Evolutionary conservation across 2,329 filamentous ascomycete genomes (phyloP).

Genomic region (Colletotrichum falcatum): DNA sequence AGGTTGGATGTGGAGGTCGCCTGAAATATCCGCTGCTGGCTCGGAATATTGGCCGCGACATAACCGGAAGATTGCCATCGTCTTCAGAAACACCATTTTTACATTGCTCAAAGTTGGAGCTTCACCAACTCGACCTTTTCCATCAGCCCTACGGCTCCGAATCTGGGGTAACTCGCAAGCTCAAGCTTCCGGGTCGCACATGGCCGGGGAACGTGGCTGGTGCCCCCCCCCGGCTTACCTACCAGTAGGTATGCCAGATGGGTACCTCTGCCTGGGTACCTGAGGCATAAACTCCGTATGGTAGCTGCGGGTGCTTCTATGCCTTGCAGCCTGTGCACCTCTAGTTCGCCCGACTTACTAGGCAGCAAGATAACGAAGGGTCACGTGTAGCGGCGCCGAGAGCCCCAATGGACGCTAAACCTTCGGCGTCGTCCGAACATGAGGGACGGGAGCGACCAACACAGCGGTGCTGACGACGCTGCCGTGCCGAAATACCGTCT

Average conservation of each 20-base stretch:
- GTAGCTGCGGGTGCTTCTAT: background rate
- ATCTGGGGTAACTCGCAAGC: slow-evolving; percentile 40
- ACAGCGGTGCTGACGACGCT: slow-evolving; percentile 39
- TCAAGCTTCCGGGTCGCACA: slow-evolving; percentile 35
- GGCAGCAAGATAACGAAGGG: slow-evolving; percentile 15
- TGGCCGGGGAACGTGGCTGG: slow-evolving; percentile 37
- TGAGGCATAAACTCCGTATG: background rate
- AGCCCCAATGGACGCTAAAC: slow-evolving; percentile 38
- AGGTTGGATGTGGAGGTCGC: background rate
- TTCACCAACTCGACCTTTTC: slow-evolving; percentile 32
- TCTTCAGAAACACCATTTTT: slow-evolving; percentile 1
- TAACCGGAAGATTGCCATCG: slow-evolving; percentile 7
- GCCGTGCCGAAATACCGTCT: slow-evolving; percentile 36
- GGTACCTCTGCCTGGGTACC: background rate
- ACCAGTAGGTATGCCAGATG: background rate
- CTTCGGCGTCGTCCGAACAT: slow-evolving; percentile 42
- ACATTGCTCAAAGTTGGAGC: slow-evolving; percentile 28
- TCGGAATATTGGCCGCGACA: background rate
- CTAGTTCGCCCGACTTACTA: slow-evolving; percentile 27
- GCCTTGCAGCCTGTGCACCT: slow-evolving; percentile 33
- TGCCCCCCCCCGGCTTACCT: slow-evolving; percentile 8
- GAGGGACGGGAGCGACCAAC: slow-evolving; percentile 27
- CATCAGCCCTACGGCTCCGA: slow-evolving; percentile 41
- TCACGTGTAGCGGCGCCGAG: slow-evolving; percentile 36
- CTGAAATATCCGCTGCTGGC: background rate